These are phyloP conservation scores for Starmerella davenportii DNA, from an alignment of 805 yeast genomes.

Conservation along the genomic window DNA sequence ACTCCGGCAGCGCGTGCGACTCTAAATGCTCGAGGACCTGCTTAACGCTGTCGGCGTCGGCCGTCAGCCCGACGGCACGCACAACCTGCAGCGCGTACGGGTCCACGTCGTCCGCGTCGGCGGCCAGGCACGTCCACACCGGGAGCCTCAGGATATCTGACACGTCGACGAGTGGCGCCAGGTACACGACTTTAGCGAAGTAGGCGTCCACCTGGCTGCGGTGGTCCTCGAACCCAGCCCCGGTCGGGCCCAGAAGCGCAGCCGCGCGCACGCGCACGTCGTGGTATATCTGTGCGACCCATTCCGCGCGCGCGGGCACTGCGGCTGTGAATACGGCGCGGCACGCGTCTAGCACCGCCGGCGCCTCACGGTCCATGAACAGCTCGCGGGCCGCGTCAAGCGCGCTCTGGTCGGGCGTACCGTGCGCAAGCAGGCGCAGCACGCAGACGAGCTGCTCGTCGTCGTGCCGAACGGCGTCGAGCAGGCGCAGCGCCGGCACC, in stretches of 20 bases:
- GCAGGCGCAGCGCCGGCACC: background rate
- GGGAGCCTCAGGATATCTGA: constrained; percentile 9
- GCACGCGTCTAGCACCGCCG: constrained; percentile 1
- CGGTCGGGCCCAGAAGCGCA: constrained; percentile 9
- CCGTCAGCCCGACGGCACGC: constrained; percentile 8
- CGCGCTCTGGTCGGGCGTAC: background rate
- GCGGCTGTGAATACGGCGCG: constrained; percentile 3
- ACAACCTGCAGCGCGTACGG: constrained; percentile 2
- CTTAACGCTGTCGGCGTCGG: constrained; percentile 2
- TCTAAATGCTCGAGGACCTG: constrained; percentile 3
- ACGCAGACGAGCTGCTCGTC: constrained; percentile 5
- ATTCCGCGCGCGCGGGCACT: background rate
- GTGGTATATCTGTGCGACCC: constrained; percentile 5
- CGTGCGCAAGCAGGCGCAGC: constrained; percentile 1
- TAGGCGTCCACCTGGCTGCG: background rate
- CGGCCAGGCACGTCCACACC: constrained; percentile 2
- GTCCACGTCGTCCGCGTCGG: background rate
- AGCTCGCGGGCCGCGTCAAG: constrained; percentile 1
- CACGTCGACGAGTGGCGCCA: constrained; percentile 4
- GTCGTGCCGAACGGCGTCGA: background rate
- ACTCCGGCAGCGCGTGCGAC: background rate
- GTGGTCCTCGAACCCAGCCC: background rate
- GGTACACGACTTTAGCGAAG: background rate
- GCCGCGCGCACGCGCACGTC: constrained; percentile 11
- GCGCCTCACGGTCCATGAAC: constrained; percentile 3